Evolutionary conservation across 768 basidiomycete species (phyloP), one percentile per base, ranked within the genome.

Genomic region (Auriculariales sp.): DNA sequence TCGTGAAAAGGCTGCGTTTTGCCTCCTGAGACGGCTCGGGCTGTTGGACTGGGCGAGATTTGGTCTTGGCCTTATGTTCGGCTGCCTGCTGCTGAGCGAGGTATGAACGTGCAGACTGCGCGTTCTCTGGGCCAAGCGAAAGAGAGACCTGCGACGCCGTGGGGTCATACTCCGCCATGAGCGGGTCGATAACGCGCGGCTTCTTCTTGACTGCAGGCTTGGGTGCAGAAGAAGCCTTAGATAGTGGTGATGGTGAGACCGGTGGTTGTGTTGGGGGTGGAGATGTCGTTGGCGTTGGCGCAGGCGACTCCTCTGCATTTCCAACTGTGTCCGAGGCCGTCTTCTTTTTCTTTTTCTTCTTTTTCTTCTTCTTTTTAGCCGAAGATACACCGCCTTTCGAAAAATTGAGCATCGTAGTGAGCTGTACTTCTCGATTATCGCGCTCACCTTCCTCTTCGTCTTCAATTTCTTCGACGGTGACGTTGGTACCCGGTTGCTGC

Each of bases 101-200:
- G 62, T 88, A 89, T 11, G 81, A 77, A 53, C 70, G 81, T 22
- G 75, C 74, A 17, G 86, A 88, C 61, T 83, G 81, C 1, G 81
- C 81, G 4, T 68, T 29, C 53, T 73, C 71, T 29, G 71, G 63
- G 15, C 72, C 68, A 6, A 75, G 62, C 6, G 67, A 67, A 51
- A 66, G 66, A 28, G 66, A 64, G 10, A 57, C 55, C 27, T 44
- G 47, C 24, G 51, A 58, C 22, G 49, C 42, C 29, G 34, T 45
- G 17, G 35, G 19, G 30, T 32, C 28, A 11, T 44, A 28, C 34
- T 52, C 35, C 29, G 17, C 33, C 25, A 46, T 46, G 19, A 36
- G 22, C 32, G 50, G 27, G 15, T 28, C 28, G 29, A 49, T 15
- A 24, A 17, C n/a, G 17, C 17, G n/a, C 14, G 46, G 32, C 34